phyloP scores from a whole-genome alignment of 129 eudicot genomes.

The Tanacetum coccineum region DNA sequence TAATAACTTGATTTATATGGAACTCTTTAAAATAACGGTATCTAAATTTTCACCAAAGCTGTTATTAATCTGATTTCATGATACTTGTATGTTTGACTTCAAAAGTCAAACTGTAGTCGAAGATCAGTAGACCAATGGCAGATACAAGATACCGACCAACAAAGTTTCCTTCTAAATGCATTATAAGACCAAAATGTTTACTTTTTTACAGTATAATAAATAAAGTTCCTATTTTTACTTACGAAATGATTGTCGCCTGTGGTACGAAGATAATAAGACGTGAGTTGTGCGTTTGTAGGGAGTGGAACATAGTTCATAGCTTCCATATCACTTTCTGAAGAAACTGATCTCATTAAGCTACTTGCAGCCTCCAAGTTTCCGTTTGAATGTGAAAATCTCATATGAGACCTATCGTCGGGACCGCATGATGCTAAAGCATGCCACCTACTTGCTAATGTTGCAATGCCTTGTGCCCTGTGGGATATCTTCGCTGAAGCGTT shows the following conservation, averaged over 20 bases:
- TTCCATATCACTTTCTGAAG: conserved; percentile 68
- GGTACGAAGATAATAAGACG: conserved; percentile 67
- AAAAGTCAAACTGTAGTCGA: too few species aligned
- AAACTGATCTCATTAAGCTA: conserved; percentile 25
- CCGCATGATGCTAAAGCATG: conserved; percentile 70
- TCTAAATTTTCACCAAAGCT: too few species aligned
- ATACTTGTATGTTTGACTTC: too few species aligned
- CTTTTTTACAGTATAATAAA: too few species aligned
- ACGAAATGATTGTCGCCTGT: conserved; percentile 80
- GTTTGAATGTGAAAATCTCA: conserved; percentile 34
- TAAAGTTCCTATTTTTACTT: conserved; percentile 15
- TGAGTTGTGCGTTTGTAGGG: conserved; percentile 48
- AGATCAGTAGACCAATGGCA: too few species aligned
- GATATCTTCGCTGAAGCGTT: conserved; percentile 90
- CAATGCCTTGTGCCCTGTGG: conserved; percentile 76
- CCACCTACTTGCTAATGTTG: conserved; percentile 75
- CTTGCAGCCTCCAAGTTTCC: conserved; percentile 34
- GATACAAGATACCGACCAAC: too few species aligned
- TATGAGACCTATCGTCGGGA: conserved; percentile 45
- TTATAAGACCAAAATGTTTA: not conserved
- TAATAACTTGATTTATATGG: not conserved
- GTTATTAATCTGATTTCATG: too few species aligned
- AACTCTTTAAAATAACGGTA: not conserved
- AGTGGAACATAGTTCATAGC: conserved; percentile 50
- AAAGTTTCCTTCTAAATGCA: too few species aligned